Evolutionary conservation across 768 basidiomycete genomes (phyloP), one percentile per base, ranked within the genome.

Genomic region (Agaricus subrufescens): DNA sequence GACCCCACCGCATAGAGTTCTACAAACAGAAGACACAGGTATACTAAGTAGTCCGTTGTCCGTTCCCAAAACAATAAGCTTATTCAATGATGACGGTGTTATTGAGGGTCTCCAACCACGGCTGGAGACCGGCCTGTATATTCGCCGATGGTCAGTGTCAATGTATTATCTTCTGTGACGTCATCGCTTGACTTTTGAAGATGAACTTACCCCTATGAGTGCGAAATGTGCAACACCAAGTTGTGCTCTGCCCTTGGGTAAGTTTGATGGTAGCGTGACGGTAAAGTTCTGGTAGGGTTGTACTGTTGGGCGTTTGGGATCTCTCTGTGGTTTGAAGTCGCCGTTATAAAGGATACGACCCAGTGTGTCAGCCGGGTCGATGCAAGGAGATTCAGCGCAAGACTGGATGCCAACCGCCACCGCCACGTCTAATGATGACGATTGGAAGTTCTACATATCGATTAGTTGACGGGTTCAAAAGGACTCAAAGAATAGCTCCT

Each of bases 281-380:
- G 74, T 72, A 56, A 78, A 76, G 59, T 79, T 78, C 54, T 81
- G 66, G 64, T 77, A 72, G 10, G 78, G 77, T 15, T 70, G 71
- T 54, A 69, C 66, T 42, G 3, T 19, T 19, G 40, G 1, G 63
- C 62, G 27, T 64, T 58, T 4, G 10, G 68, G 58, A 19, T 73
- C 63, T 55, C 59, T 65, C 55, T 73, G 59, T 0, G 81, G 80
- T 26, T 65, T 60, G 56, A 71, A 82, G 9, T 65, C 65, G 15
- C 80, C 81, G 43, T 72, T 74, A 64, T 78, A 81, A 46, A 82
- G 66, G n/a, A 81, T 70, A 9, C 53, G 61, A 11, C 80, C 80
- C 61, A 81, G 57, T 15, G 65, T 52, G 5, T 66, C 66, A 1
- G 55, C 44, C 7, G 65, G 65, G 6, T 66, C 31, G 14, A 54